phyloP scores from a whole-genome alignment of 192 early-diverging fungal species.

The Pilaira anomala region DNA sequence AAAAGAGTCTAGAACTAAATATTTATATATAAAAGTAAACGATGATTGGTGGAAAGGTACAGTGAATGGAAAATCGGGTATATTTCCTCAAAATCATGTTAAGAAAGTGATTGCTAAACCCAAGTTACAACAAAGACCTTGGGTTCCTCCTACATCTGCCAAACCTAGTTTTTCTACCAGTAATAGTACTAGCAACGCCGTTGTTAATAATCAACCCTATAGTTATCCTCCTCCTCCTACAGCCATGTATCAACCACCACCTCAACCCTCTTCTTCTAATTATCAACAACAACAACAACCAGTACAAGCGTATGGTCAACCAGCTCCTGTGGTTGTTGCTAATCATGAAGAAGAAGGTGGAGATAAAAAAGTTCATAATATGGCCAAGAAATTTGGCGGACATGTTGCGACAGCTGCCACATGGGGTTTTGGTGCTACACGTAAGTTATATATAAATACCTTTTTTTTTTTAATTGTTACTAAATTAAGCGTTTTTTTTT shows the following conservation, averaged over 20 bases:
- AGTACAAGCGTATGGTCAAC: conserved; percentile 5
- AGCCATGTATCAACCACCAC: background rate
- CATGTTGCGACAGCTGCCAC: conserved; percentile 32
- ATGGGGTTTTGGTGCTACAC: conserved; percentile 34
- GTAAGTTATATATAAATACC: conserved; percentile 19
- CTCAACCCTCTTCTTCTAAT: background rate
- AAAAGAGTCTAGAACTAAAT: background rate
- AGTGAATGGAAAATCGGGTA: conserved; percentile 26
- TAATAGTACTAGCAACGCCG: background rate
- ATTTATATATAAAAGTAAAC: conserved; percentile 28
- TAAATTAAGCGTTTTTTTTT: background rate
- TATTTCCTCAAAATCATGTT: conserved; percentile 34
- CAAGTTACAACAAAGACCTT: conserved; percentile 1
- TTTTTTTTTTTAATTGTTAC: background rate
- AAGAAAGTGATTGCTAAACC: conserved; percentile 10
- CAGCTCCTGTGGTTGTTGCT: conserved; percentile 15
- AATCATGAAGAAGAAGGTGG: background rate
- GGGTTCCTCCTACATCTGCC: background rate
- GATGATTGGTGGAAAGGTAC: conserved; percentile 40
- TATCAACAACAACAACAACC: conserved; percentile 14
- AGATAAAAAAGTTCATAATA: conserved; percentile 8
- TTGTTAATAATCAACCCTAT: background rate
- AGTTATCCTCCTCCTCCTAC: background rate
- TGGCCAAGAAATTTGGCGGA: conserved; percentile 27
- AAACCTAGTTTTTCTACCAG: background rate